phyloP scores from a whole-genome alignment of 1,139 yeast genomes.

The Hyphopichia buzzinii region DNA sequence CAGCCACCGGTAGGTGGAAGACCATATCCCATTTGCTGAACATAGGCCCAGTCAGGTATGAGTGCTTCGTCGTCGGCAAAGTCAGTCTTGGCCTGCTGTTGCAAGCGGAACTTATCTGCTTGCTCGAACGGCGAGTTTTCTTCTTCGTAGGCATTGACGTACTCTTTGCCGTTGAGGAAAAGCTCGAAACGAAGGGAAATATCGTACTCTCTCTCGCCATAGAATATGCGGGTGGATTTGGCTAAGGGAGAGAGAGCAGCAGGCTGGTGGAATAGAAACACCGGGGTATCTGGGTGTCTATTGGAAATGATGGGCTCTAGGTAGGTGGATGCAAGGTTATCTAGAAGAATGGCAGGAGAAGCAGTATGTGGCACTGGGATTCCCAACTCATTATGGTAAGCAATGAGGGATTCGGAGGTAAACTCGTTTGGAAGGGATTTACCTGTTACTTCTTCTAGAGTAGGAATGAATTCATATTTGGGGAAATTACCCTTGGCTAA shows the following conservation, averaged over 20 bases:
- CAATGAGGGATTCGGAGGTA: conserved; percentile 34
- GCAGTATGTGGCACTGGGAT: conserved; percentile 38
- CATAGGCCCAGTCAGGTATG: conserved; percentile 70
- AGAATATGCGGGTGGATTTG: conserved; percentile 45
- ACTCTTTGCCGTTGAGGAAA: conserved; percentile 77
- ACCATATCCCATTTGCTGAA: conserved; percentile 82
- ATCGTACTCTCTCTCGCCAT: conserved; percentile 27
- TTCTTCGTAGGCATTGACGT: conserved; percentile 93
- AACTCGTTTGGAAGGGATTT: conserved; percentile 37
- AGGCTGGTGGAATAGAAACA: conserved; percentile 82
- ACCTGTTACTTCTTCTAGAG: conserved; percentile 49
- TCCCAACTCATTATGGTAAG: conserved; percentile 31
- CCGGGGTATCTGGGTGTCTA: conserved; percentile 44
- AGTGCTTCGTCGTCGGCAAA: conserved; percentile 61
- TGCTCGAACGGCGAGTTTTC: conserved; percentile 85
- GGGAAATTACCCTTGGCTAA: conserved; percentile 20
- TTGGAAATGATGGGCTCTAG: conserved; percentile 61
- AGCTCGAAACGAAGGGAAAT: conserved; percentile 79
- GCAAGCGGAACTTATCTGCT: conserved; percentile 54
- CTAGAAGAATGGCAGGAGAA: conserved; percentile 61
- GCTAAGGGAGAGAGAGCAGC: conserved; percentile 84
- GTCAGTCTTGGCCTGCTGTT: conserved; percentile 46
- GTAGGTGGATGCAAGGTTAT: conserved; percentile 57
- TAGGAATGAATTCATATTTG: conserved; percentile 59
- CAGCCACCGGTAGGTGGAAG: conserved; percentile 98